Base-by-base conservation (phyloP, 1,139 yeast species). In the Williopsis jadinii region DNA sequence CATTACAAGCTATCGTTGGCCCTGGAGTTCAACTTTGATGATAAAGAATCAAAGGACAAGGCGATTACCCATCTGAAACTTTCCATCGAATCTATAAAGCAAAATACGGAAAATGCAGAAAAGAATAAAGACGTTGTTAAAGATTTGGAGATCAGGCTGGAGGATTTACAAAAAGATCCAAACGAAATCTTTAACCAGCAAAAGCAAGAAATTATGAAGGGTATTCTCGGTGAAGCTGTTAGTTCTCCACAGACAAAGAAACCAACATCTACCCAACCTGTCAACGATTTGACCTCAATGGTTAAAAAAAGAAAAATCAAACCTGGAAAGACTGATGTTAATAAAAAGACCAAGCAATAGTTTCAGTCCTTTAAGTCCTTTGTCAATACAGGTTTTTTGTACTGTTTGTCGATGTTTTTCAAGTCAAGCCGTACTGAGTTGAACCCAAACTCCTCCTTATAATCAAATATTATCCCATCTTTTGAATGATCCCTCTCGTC, bases 1-100 rank as follows among this genome's bases (percentile, higher is more conserved):
- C 86, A 85, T 60, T 86, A 82, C 64, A 87, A 87, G 61, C 67
- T 86, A 32, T 83, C 95, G 0, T 67, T 88, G 38, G 95, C 95
- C 0, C 67, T 77, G 45, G 96, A 88, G 54, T 83, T 84, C 53
- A 70, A 76, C 44, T 70, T 73, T 12, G 82, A 75, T 37, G 75
- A 74, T 48, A 71, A 73, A 0, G 62, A 62, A 1, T 68, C 71
- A 52, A 54, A 59, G 5, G 67, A 32, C 2, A 34, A 68, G 46
- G 84, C 94, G 1, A 75, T 80, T 8, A 67, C 67, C 30, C 79
- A 82, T 45, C 71, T 82, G 67, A 62, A 69, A 43, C 59, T 64
- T 40, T 87, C 95, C 2, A 70, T 86, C 19, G 73, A 71, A 28
- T 72, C 84, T 11, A 78, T 85, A 30, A 69, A 76, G 35, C 30